Conservation (phyloP, 2,329 filamentous ascomycete species). For the Pyrenochaeta sp. region DNA sequence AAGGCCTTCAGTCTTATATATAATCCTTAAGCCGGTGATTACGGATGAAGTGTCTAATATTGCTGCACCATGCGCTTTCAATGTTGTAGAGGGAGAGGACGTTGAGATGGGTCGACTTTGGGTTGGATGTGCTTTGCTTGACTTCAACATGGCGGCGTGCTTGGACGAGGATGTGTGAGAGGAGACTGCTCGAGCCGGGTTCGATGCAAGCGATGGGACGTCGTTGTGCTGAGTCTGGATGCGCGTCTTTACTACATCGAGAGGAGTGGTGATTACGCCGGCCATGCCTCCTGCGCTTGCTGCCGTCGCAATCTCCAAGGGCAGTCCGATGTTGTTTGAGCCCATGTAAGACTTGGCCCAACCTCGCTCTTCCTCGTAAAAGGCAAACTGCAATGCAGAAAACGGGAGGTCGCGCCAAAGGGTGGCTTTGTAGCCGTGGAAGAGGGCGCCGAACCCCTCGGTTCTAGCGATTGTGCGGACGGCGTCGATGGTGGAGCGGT, state of each 20-base stretch:
- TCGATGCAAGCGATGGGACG: conserved; percentile 18
- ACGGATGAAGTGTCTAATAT: conserved; percentile 90
- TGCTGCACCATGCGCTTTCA: conserved; percentile 78
- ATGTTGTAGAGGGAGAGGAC: conserved; percentile 84
- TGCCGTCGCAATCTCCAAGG: conserved; percentile 86
- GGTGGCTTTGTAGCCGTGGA: conserved; percentile 96
- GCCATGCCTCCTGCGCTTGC: conserved; percentile 90
- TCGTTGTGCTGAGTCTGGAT: conserved; percentile 87
- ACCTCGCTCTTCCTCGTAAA: conserved; percentile 92
- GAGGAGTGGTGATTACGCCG: conserved; percentile 90
- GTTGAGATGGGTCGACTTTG: conserved; percentile 80
- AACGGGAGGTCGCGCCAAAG: conserved; percentile 94
- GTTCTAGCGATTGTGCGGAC: conserved; percentile 80
- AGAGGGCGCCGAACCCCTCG: conserved; percentile 86
- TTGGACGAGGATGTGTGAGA: conserved; percentile 36
- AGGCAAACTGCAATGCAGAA: conserved; percentile 95
- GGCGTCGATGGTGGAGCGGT: conserved; percentile 84
- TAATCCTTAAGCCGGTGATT: conserved; percentile 80
- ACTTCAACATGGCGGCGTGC: conserved; percentile 35
- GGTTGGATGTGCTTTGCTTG: conserved; percentile 30
- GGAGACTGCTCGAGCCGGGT: conserved; percentile 18
- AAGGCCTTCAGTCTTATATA: conserved; percentile 89
- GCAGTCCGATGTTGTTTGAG: conserved; percentile 82
- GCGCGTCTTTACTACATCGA: conserved; percentile 96
- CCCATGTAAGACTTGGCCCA: conserved; percentile 81